Base-by-base conservation (phyloP, 495 filamentous ascomycete species). In the Lindgomyces ingoldianus region DNA sequence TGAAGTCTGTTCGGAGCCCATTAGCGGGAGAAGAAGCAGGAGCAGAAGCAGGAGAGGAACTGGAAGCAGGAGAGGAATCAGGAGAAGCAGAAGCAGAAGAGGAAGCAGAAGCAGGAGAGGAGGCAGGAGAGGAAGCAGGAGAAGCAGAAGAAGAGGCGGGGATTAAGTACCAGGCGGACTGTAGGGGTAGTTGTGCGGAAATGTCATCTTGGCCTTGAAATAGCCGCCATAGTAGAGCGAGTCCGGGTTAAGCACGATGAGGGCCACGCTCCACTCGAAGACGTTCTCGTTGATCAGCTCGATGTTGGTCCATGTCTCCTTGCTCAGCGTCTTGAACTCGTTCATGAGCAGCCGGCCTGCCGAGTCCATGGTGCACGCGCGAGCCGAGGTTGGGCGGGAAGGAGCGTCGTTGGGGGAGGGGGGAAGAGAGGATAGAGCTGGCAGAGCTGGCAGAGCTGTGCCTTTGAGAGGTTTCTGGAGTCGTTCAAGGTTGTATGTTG, bases 251-350 rank as follows among this genome's bases (percentile, higher is more conserved):
- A 96, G 83, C 50, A 97, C 90, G 77, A 96, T 91, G 55, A 98
- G 83, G 4, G 87, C 93, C 26, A 97, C 80, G 48, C 83, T 84
- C 94, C 94, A 98, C 58, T 86, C 83, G 74, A 93, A 88, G 58
- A 98, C 84, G 73, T 91, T 88, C 14, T 83, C 85, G 44, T 89
- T 76, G 48, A 89, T 83, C 42, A 91, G 83, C 87, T 91, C 86
- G 67, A 96, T 89, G 70, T 96, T 84, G 27, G 95, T 91, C 94
- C 94, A 98, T 69, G 89, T 88, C 80, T 98, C 93, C 70, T 91
- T 87, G 11, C 84, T 81, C 8, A 97, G 83, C 16, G 83, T 78
- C 75, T 91, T 91, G 81, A 88, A 89, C 81, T 98, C 94, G 57
- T 86, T 87, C 89, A 94, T 91, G 30, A 98, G 82, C 30, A 94